Evolutionary conservation across 441 rosid species (phyloP).

Genomic region (Raphanus hybrid): DNA sequence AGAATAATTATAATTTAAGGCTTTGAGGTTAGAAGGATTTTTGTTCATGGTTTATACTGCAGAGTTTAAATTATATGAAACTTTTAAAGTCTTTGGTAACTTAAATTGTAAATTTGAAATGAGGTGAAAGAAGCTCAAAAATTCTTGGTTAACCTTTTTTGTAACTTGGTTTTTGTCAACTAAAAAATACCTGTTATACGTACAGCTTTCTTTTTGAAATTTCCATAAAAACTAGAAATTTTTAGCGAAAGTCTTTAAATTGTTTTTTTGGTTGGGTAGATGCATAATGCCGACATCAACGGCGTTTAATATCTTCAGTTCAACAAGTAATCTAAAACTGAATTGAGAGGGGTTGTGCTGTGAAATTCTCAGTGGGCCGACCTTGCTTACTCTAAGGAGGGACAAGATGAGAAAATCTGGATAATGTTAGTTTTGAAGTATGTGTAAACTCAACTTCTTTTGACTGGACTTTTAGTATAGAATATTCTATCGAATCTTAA

Average conservation of each 20-base stretch:
- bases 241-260: neutral
- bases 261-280: neutral
- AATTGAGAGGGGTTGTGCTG: constrained; percentile 1
- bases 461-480: constrained; percentile 19
- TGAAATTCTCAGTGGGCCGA: constrained; percentile 37
- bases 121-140: neutral
- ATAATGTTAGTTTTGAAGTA: constrained; percentile 24
- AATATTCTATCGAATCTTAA: constrained; percentile 27
- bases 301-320: neutral
- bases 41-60: neutral
- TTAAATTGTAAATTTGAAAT: neutral
- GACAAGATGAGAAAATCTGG: constrained; percentile 13
- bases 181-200: neutral
- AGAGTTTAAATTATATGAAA: neutral
- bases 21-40: neutral
- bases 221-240: neutral
- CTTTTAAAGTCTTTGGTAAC: neutral
- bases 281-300: neutral
- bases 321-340: constrained; percentile 5
- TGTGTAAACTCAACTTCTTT: neutral
- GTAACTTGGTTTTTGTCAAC: too few relatives aligned
- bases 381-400: constrained; percentile 14
- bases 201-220: neutral
- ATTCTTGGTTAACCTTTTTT: neutral
- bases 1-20: neutral